Evolutionary conservation across 2,329 filamentous ascomycete genomes (phyloP).

Genomic region (Phoma sp.): DNA sequence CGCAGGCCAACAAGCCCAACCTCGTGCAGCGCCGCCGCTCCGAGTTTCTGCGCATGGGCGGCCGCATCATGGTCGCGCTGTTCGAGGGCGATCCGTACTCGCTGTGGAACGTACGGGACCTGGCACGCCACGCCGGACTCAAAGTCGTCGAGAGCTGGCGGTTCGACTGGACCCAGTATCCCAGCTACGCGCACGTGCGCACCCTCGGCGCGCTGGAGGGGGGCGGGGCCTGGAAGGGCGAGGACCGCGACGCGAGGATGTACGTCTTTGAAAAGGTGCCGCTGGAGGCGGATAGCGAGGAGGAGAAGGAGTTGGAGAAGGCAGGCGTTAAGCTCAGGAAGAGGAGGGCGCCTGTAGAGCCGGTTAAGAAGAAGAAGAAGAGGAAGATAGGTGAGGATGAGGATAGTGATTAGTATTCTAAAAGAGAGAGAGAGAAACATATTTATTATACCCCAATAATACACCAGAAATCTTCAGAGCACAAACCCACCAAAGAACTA

Average conservation of each 20-base stretch:
- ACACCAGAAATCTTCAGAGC: too few relatives aligned
- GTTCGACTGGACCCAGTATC: slow-evolving; percentile 72
- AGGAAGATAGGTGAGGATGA: slow-evolving; percentile 25
- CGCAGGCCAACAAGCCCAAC: slow-evolving; percentile 13
- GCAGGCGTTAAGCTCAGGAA: slow-evolving; percentile 17
- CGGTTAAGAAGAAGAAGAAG: neutral
- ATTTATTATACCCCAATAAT: too few relatives aligned
- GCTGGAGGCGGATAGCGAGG: slow-evolving; percentile 31
- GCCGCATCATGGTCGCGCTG: slow-evolving; percentile 77
- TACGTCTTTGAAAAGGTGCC: slow-evolving; percentile 54
- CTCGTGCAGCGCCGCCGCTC: slow-evolving; percentile 34
- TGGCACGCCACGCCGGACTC: slow-evolving; percentile 78
- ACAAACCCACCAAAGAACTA: too few relatives aligned
- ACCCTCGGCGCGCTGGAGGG: slow-evolving; percentile 67
- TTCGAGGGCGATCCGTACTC: slow-evolving; percentile 96
- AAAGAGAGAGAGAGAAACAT: too few relatives aligned
- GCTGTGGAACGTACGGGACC: slow-evolving; percentile 90
- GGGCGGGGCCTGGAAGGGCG: slow-evolving; percentile 57
- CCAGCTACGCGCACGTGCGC: slow-evolving; percentile 74
- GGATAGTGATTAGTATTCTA: slow-evolving; percentile 19
- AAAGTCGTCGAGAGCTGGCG: slow-evolving; percentile 72
- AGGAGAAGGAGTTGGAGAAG: slow-evolving; percentile 30
- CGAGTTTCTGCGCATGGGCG: slow-evolving; percentile 58
- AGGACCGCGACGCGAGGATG: slow-evolving; percentile 54
- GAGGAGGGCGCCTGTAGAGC: slow-evolving; percentile 14